Conservation (phyloP, 352 stramenopile genomes). For the Aphanomyces astaci region DNA sequence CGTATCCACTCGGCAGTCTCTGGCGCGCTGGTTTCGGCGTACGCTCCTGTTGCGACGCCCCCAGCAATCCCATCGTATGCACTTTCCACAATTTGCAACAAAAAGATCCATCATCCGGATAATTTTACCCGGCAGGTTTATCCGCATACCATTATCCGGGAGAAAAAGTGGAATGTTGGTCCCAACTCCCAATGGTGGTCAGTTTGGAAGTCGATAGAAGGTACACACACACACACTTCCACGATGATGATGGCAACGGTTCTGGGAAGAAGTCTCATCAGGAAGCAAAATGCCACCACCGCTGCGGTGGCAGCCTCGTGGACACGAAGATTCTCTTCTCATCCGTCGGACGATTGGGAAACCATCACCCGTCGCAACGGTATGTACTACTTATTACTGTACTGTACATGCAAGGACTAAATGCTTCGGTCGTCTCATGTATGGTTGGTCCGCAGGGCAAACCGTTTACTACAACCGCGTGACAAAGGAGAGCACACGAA, state of each 20-base stretch:
- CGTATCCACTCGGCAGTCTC: conserved; percentile 6
- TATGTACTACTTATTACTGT: neutral
- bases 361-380: conserved; percentile 13
- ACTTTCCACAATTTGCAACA: neutral
- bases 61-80: neutral
- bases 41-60: neutral
- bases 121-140: neutral
- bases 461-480: conserved; percentile 17
- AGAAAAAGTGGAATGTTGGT: neutral
- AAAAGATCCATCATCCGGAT: neutral
- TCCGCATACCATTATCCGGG: neutral
- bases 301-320: neutral
- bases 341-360: conserved; percentile 13
- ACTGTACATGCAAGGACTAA: too few species aligned
- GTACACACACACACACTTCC: neutral
- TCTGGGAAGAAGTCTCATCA: neutral
- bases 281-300: neutral
- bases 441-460: neutral
- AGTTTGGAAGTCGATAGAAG: neutral
- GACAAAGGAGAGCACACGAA: conserved; percentile 18
- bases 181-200: neutral
- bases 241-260: neutral
- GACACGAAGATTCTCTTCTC: neutral
- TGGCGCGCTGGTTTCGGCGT: neutral
- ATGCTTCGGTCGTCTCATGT: too few species aligned